Conservation (phyloP, 2,329 filamentous ascomycete genomes). For the Pseudocercospora fijiensis region DNA sequence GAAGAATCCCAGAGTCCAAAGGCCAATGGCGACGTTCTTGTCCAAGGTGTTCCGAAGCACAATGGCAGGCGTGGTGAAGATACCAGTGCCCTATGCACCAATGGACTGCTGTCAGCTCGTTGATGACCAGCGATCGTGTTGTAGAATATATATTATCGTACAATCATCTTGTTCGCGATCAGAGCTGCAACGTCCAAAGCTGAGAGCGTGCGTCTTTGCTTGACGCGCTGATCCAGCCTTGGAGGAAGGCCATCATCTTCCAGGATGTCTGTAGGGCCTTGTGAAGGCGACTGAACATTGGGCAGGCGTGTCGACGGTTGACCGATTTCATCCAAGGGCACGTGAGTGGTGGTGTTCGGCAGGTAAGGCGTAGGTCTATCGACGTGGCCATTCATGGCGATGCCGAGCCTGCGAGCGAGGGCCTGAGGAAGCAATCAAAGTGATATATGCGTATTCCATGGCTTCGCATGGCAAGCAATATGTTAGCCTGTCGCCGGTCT, state of each 20-base stretch:
- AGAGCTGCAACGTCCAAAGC: constrained; percentile 23
- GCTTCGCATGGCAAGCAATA: not conserved
- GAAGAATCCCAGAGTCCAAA: constrained; percentile 19
- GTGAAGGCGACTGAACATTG: not conserved
- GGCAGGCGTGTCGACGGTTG: not conserved
- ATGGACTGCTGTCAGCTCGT: not conserved
- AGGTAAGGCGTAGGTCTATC: not conserved
- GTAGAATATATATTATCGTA: not conserved
- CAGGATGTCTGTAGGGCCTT: not conserved
- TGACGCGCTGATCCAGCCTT: constrained; percentile 4
- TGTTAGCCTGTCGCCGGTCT: not conserved
- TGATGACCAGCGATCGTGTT: not conserved
- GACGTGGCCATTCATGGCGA: not conserved
- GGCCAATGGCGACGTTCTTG: constrained; percentile 17
- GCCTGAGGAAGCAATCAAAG: not conserved
- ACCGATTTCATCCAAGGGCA: not conserved
- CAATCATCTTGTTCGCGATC: constrained; percentile 29
- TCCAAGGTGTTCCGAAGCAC: constrained; percentile 18
- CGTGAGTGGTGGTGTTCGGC: not conserved
- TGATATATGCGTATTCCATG: not conserved
- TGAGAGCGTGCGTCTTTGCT: constrained; percentile 11
- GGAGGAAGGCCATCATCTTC: constrained; percentile 4
- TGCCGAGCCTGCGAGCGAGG: not conserved
- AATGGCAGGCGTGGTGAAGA: constrained; percentile 19
- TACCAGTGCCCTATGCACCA: constrained; percentile 17